These are phyloP conservation scores for Suillus brevipes DNA, from an alignment of 768 basidiomycete species.

Conservation along the genomic window DNA sequence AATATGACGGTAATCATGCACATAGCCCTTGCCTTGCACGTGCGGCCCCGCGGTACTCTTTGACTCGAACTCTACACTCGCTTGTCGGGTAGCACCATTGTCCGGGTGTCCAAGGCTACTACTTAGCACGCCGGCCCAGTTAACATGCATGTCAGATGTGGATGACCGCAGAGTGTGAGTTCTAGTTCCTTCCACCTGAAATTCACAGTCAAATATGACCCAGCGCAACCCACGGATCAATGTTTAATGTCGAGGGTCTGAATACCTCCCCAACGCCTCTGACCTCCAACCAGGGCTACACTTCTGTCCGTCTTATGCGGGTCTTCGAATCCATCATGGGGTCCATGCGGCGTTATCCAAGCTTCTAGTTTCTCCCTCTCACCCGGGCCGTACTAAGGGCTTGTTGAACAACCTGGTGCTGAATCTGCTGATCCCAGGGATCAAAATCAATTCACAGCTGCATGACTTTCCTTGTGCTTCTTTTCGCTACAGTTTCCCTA, in stretches of 20 bases:
- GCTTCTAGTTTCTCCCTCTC: neutral
- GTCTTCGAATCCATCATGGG: neutral
- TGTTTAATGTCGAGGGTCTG: neutral
- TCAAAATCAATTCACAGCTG: neutral
- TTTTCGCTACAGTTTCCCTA: neutral
- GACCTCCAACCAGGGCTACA: neutral
- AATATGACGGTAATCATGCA: neutral
- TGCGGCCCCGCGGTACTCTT: constrained; percentile 5
- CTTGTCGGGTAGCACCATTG: neutral
- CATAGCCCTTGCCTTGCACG: neutral
- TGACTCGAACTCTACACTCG: neutral
- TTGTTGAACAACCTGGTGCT: neutral
- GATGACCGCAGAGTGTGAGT: too few species aligned
- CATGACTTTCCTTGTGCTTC: neutral
- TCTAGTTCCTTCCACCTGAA: neutral
- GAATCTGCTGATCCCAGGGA: neutral
- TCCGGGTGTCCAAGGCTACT: neutral
- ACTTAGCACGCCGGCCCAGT: neutral
- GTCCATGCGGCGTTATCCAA: neutral
- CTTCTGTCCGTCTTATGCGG: neutral
- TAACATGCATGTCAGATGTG: neutral
- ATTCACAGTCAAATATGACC: neutral
- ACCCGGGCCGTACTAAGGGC: neutral
- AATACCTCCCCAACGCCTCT: neutral
- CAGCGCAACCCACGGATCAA: neutral